Conservation (phyloP, 768 basidiomycete species). For the Tylopilus intermedius region DNA sequence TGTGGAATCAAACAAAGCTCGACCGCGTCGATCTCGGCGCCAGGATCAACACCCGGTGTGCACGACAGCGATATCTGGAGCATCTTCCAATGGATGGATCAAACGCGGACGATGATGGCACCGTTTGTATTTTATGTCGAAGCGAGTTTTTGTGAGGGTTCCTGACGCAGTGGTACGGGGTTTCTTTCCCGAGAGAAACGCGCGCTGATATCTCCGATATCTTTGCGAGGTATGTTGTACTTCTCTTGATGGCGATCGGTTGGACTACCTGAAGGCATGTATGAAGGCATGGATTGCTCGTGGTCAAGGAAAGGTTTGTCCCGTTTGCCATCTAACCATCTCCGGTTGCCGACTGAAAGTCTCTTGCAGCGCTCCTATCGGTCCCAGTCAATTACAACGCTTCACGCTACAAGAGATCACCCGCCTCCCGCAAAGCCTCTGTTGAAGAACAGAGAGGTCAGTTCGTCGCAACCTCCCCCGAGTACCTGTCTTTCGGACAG, state of each 20-base stretch:
- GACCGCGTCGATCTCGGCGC: slow-evolving; percentile 46
- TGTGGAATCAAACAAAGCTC: slow-evolving; percentile 36
- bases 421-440: slow-evolving; percentile 31
- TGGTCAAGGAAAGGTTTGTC: slow-evolving; percentile 61
- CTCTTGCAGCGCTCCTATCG: slow-evolving; percentile 46
- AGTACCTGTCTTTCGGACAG: too few species aligned
- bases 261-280: slow-evolving; percentile 36
- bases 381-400: slow-evolving; percentile 52
- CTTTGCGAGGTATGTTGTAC: slow-evolving; percentile 57
- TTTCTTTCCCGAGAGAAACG: not conserved
- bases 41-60: slow-evolving; percentile 57
- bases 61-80: slow-evolving; percentile 68
- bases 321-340: slow-evolving; percentile 48
- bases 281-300: too few species aligned
- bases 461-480: too few species aligned
- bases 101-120: slow-evolving; percentile 49
- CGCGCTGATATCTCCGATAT: slow-evolving; percentile 43
- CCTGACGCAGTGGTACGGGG: slow-evolving; percentile 65
- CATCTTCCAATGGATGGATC: slow-evolving; percentile 52
- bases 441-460: slow-evolving; percentile 36
- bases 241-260: not conserved
- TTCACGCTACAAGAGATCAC: slow-evolving; percentile 45
- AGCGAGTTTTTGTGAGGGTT: slow-evolving; percentile 68
- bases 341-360: slow-evolving; percentile 3
- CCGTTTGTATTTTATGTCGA: slow-evolving; percentile 62